These are phyloP conservation scores for Amanita inopinata DNA, from an alignment of 768 basidiomycete species.

Conservation along the genomic window DNA sequence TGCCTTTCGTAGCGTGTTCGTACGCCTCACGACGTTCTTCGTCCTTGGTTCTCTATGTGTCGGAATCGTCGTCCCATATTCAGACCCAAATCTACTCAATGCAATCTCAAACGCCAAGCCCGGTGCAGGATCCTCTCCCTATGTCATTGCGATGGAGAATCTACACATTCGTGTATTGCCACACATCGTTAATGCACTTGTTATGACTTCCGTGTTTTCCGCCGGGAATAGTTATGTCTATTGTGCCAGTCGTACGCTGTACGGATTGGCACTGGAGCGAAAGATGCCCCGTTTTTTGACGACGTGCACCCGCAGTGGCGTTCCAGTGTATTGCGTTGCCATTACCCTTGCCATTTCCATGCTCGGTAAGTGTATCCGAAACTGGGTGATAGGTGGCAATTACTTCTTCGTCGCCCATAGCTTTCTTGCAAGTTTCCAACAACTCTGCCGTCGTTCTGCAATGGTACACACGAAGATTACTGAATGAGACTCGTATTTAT, in stretches of 20 bases:
- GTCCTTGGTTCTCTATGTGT: conserved; percentile 60
- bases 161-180: conserved; percentile 58
- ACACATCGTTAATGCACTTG: conserved; percentile 61
- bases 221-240: conserved; percentile 65
- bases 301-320: conserved; percentile 42
- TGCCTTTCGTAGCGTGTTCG: conserved; percentile 71
- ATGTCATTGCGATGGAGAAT: conserved; percentile 73
- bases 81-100: conserved; percentile 45
- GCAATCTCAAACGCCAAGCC: conserved; percentile 47
- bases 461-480: conserved; percentile 22
- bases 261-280: conserved; percentile 49
- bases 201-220: conserved; percentile 63
- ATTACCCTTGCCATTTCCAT: conserved; percentile 30
- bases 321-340: conserved; percentile 46
- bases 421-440: conserved; percentile 41
- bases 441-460: conserved; percentile 36
- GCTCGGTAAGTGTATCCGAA: conserved; percentile 20
- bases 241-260: conserved; percentile 44
- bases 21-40: conserved; percentile 73
- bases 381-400: too few relatives aligned
- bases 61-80: conserved; percentile 72
- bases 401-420: too few relatives aligned
- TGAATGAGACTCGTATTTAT: background rate
- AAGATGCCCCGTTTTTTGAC: conserved; percentile 47
- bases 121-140: conserved; percentile 61